A percentile compares a stretch with the other conserved stretches of the same genome.
Conservation (phyloP, 208 protist genomes). For the Leishmania major region DNA sequence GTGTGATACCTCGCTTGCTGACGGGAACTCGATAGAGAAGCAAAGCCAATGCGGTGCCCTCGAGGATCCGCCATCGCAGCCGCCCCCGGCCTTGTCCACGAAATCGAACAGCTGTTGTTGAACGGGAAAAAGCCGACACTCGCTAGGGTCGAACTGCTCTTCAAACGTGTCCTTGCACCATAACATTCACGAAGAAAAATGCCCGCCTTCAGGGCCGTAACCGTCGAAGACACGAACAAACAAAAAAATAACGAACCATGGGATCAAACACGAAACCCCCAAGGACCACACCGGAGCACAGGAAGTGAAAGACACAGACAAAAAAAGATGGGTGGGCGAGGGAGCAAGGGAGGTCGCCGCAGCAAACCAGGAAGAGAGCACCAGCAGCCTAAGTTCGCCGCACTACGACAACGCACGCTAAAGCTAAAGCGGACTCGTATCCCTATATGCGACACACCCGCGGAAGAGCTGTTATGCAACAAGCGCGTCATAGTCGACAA, state of each 20-base stretch:
- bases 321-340: not conserved
- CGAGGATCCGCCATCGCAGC: not conserved
- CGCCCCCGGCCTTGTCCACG: conserved; percentile 37
- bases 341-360: not conserved
- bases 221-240: not conserved
- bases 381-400: not conserved
- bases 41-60: conserved; percentile 49
- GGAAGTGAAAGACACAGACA: not conserved
- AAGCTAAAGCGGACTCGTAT: too few relatives aligned
- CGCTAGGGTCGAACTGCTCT: conserved; percentile 40
- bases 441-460: too few relatives aligned
- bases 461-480: too few relatives aligned
- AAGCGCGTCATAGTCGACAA: too few relatives aligned
- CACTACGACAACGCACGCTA: too few relatives aligned
- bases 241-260: not conserved
- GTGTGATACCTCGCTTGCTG: conserved; percentile 49
- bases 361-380: not conserved
- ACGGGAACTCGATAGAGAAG: conserved; percentile 85
- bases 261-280: not conserved
- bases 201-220: not conserved
- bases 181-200: conserved; percentile 37
- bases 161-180: conserved; percentile 84
- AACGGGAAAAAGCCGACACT: conserved; percentile 65
- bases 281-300: not conserved
- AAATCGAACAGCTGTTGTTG: conserved; percentile 86